Evolutionary conservation across 2,329 filamentous ascomycete genomes (phyloP).

Genomic region (Calonectria montana): DNA sequence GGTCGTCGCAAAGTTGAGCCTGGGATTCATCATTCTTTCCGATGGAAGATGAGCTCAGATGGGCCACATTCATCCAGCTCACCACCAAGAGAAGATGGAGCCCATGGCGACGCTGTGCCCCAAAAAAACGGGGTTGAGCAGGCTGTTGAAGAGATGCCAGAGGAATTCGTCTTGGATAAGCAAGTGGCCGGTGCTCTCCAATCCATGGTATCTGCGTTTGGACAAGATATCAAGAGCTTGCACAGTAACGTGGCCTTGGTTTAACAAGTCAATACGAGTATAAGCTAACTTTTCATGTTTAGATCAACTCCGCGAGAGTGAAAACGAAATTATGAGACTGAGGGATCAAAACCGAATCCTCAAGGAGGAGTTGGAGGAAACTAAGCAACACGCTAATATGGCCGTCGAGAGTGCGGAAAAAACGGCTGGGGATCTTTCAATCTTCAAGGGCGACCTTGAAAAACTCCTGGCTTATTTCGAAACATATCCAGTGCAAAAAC

Average conservation of each 20-base stretch:
- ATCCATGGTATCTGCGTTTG: slow-evolving; percentile 47
- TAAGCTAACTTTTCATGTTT: slow-evolving; percentile 39
- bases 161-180: slow-evolving; percentile 48
- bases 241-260: slow-evolving; percentile 43
- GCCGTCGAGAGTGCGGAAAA: slow-evolving; percentile 38
- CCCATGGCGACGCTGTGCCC: neutral
- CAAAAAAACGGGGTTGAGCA: neutral
- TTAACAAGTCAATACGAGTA: slow-evolving; percentile 37
- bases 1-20: slow-evolving; percentile 42
- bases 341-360: slow-evolving; percentile 38
- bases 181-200: slow-evolving; percentile 52
- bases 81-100: neutral
- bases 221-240: slow-evolving; percentile 48
- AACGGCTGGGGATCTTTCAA: slow-evolving; percentile 46
- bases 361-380: slow-evolving; percentile 36
- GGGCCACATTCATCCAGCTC: neutral
- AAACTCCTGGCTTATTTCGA: slow-evolving; percentile 44
- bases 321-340: slow-evolving; percentile 37
- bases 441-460: slow-evolving; percentile 48
- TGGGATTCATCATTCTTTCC: slow-evolving; percentile 47
- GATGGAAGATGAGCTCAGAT: slow-evolving; percentile 38
- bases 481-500: slow-evolving; percentile 35
- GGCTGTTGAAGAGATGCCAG: slow-evolving; percentile 38
- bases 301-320: slow-evolving; percentile 36
- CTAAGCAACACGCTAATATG: slow-evolving; percentile 39